phyloP scores from a whole-genome alignment of 2,329 filamentous ascomycete genomes.

The Colletotrichum incanum region DNA sequence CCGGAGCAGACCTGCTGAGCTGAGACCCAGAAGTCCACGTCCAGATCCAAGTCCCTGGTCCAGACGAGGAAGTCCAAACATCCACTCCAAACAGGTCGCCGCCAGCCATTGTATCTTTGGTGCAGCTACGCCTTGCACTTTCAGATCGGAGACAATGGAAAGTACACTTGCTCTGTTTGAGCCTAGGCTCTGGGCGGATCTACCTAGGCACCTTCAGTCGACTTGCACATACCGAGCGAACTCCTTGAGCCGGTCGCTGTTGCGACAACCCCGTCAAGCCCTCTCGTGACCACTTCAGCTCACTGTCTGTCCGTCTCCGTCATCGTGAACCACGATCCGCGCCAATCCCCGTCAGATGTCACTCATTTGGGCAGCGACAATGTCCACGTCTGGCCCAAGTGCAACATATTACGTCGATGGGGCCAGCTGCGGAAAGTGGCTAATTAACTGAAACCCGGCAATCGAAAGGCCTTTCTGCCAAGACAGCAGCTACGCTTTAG shows the following conservation, averaged over 20 bases:
- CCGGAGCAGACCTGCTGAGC: background rate
- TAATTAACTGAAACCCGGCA: background rate
- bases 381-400: background rate
- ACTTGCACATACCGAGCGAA: background rate
- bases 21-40: background rate
- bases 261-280: background rate
- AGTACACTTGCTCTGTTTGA: background rate
- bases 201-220: slow-evolving; percentile 3
- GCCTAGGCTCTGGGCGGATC: background rate
- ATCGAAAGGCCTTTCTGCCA: background rate
- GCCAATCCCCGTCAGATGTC: background rate
- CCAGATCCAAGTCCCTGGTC: no score
- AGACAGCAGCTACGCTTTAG: background rate
- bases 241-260: background rate
- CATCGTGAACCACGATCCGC: background rate
- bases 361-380: no score
- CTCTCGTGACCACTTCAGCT: background rate
- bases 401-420: background rate
- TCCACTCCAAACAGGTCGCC: background rate
- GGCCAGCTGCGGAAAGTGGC: background rate
- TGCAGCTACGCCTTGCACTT: background rate
- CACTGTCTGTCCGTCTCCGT: background rate
- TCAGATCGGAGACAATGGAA: background rate
- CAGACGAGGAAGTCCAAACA: background rate
- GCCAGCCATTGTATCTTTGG: background rate